Evolutionary conservation across 345 rosid species (phyloP).

Genomic region (Moringa oleifera): DNA sequence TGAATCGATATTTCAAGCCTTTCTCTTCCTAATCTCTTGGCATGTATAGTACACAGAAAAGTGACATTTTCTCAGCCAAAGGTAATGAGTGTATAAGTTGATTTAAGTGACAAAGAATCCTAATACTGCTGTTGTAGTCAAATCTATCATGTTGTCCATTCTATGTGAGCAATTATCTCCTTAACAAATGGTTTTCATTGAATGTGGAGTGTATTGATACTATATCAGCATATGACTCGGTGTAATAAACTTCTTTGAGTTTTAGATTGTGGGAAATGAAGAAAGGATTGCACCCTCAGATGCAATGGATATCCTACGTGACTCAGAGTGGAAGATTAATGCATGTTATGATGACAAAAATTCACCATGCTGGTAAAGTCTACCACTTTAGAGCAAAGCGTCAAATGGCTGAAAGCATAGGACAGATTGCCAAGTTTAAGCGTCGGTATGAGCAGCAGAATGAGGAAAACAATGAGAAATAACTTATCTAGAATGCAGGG

Average conservation of each 20-base stretch:
- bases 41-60: no score
- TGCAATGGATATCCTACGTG: conserved; percentile 95
- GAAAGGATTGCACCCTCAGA: conserved; percentile 93
- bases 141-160: no score
- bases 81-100: no score
- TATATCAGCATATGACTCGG: neutral
- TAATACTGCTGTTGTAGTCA: no score
- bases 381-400: conserved; percentile 84
- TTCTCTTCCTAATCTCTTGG: no score
- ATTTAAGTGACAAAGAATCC: no score
- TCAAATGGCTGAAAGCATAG: conserved; percentile 80
- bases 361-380: conserved; percentile 76
- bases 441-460: conserved; percentile 67
- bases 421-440: conserved; percentile 81
- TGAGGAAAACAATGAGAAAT: conserved; percentile 23
- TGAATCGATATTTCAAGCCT: neutral
- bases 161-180: neutral
- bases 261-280: conserved; percentile 47
- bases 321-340: conserved; percentile 89
- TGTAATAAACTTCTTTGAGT: neutral
- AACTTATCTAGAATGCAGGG: neutral
- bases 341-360: conserved; percentile 83
- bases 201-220: neutral
- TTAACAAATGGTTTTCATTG: neutral
- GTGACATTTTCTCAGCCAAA: no score